A percentile compares a stretch with the other conserved stretches of the same genome.
Conservation (phyloP, 2,329 filamentous ascomycete species). For the Aspergillus texensis region DNA sequence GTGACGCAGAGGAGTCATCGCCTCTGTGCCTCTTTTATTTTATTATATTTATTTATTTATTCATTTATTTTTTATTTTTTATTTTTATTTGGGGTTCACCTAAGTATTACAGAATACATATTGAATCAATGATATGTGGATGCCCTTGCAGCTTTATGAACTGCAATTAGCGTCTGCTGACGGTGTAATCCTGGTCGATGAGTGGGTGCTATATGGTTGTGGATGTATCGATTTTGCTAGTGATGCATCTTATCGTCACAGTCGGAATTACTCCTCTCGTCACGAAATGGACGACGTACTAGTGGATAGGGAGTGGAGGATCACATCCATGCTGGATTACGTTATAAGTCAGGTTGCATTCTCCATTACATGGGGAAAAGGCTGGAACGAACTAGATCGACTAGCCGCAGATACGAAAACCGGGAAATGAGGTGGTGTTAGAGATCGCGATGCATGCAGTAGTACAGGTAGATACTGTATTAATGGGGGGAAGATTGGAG, state of each 20-base stretch:
- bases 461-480: neutral
- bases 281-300: neutral
- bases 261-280: neutral
- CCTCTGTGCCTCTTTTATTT: neutral
- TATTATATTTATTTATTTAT: neutral
- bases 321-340: neutral
- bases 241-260: neutral
- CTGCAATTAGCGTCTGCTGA: neutral
- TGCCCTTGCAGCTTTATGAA: neutral
- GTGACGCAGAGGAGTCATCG: neutral
- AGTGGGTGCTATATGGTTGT: neutral
- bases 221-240: neutral
- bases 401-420: slow-evolving; percentile 13
- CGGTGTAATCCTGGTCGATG: neutral
- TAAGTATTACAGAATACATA: neutral
- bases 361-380: neutral
- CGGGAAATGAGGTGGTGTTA: slow-evolving; percentile 13
- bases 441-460: slow-evolving; percentile 7
- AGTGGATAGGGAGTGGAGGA: neutral
- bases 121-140: neutral
- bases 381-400: neutral
- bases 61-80: neutral
- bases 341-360: neutral
- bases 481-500: neutral
- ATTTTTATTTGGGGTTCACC: neutral